Conservation (phyloP, 2,329 filamentous ascomycete species). For the Alternaria postmessia region DNA sequence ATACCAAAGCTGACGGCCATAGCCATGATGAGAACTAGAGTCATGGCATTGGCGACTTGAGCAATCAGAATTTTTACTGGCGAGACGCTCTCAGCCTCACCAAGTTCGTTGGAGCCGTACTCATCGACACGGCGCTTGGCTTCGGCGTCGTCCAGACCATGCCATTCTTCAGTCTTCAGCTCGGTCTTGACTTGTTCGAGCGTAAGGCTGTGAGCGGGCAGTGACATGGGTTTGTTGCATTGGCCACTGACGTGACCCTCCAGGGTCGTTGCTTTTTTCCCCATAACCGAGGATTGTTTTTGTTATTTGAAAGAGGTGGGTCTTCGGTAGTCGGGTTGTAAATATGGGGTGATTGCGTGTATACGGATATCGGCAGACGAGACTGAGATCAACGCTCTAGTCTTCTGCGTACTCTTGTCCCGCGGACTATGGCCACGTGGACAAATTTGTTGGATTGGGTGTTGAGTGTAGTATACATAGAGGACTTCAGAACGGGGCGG, state of each 20-base stretch:
- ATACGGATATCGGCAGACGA: constrained; percentile 2
- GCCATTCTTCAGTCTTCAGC: constrained; percentile 70
- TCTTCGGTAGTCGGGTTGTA: neutral
- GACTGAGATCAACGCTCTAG: constrained; percentile 14
- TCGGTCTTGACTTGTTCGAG: constrained; percentile 61
- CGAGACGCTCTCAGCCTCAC: constrained; percentile 71
- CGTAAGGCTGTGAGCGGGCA: constrained; percentile 68
- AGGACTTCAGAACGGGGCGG: constrained; percentile 38
- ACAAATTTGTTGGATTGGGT: constrained; percentile 29
- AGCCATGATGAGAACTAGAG: constrained; percentile 65
- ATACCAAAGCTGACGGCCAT: constrained; percentile 60
- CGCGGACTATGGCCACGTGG: constrained; percentile 25
- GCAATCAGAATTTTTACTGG: constrained; percentile 76
- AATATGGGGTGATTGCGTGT: neutral
- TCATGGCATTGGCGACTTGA: constrained; percentile 81
- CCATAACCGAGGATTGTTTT: constrained; percentile 25
- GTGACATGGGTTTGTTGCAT: constrained; percentile 61
- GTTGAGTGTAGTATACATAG: constrained; percentile 32
- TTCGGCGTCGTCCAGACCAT: constrained; percentile 68
- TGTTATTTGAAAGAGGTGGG: neutral
- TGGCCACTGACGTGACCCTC: constrained; percentile 51
- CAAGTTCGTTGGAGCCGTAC: constrained; percentile 74
- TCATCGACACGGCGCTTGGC: constrained; percentile 66
- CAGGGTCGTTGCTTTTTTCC: constrained; percentile 25
- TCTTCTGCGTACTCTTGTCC: constrained; percentile 32